Percentiles rank a stretch among this genome's conserved stretches.
These are phyloP conservation scores for Camellia granthamiana DNA, from an alignment of 148 eudicot species.

Conservation along the genomic window DNA sequence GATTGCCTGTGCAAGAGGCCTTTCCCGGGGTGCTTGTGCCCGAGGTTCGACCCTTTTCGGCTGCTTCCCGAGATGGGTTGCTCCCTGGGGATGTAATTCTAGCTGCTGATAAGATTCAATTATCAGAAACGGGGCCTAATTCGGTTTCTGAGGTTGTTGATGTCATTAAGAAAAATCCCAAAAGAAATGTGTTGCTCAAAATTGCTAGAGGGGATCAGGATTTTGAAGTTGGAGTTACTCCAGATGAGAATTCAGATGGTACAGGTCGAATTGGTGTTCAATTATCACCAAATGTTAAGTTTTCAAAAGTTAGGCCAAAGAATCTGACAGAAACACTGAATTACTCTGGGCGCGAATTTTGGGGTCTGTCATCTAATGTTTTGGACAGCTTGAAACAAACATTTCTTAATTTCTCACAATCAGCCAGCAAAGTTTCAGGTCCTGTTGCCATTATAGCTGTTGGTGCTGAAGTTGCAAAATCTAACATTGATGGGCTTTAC, in stretches of 20 bases:
- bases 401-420: conserved; percentile 72
- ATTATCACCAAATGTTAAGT: conserved; percentile 65
- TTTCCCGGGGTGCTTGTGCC: conserved; percentile 89
- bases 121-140: conserved; percentile 54
- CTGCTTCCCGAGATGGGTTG: conserved; percentile 79
- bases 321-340: conserved; percentile 55
- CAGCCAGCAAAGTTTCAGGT: conserved; percentile 88
- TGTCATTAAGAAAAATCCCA: conserved; percentile 65
- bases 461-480: conserved; percentile 93
- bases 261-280: conserved; percentile 88
- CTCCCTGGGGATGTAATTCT: conserved; percentile 79
- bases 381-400: conserved; percentile 87
- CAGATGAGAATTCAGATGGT: conserved; percentile 76
- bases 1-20: conserved; percentile 92
- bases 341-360: conserved; percentile 65
- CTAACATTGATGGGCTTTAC: conserved; percentile 71
- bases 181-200: conserved; percentile 50
- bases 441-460: conserved; percentile 96
- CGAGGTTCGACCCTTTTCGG: conserved; percentile 72
- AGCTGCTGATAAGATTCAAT: conserved; percentile 49
- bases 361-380: conserved; percentile 71
- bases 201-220: conserved; percentile 46
- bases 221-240: conserved; percentile 63
- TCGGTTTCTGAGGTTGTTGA: conserved; percentile 72
- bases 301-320: conserved; percentile 51